These are phyloP conservation scores for Aspergillus neoniger DNA, from an alignment of 2,329 filamentous ascomycete species.

Conservation along the genomic window DNA sequence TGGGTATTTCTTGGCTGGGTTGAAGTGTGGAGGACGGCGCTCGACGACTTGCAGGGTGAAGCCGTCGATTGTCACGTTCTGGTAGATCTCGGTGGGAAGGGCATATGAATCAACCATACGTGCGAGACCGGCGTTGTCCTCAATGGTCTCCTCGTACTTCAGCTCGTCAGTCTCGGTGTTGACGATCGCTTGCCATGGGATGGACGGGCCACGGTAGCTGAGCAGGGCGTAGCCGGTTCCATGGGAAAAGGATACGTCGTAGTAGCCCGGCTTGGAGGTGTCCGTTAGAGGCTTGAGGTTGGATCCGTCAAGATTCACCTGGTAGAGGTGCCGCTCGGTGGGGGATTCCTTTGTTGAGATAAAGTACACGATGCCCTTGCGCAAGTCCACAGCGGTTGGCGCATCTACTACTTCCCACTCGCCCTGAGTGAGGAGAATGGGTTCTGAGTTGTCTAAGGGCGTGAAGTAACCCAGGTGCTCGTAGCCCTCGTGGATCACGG, in stretches of 20 bases:
- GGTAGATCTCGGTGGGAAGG: constrained; percentile 78
- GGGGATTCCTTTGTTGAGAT: constrained; percentile 81
- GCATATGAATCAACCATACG: constrained; percentile 73
- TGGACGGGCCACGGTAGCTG: constrained; percentile 76
- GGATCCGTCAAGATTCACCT: constrained; percentile 78
- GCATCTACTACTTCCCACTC: constrained; percentile 89
- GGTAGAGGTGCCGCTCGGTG: constrained; percentile 89
- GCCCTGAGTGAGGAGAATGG: constrained; percentile 82
- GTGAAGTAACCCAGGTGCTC: constrained; percentile 94
- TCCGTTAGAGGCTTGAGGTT: constrained; percentile 74
- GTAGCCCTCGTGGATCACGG: constrained; percentile 79
- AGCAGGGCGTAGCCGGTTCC: constrained; percentile 82
- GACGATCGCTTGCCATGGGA: constrained; percentile 89
- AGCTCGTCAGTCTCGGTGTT: constrained; percentile 72
- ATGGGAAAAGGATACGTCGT: constrained; percentile 78
- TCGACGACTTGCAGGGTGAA: constrained; percentile 75
- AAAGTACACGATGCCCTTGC: constrained; percentile 88
- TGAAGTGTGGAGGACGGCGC: constrained; percentile 85
- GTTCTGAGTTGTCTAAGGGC: constrained; percentile 79
- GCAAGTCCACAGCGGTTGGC: constrained; percentile 80
- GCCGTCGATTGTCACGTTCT: constrained; percentile 80
- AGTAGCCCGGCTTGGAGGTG: constrained; percentile 72
- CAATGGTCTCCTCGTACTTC: constrained; percentile 69
- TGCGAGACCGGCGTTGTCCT: constrained; percentile 73
- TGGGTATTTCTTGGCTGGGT: constrained; percentile 80